Percentiles rank a stretch among this genome's conserved stretches.
These are phyloP conservation scores for Lodderomyces oxycetoniae DNA, from an alignment of 1,139 yeast genomes.

Conservation along the genomic window DNA sequence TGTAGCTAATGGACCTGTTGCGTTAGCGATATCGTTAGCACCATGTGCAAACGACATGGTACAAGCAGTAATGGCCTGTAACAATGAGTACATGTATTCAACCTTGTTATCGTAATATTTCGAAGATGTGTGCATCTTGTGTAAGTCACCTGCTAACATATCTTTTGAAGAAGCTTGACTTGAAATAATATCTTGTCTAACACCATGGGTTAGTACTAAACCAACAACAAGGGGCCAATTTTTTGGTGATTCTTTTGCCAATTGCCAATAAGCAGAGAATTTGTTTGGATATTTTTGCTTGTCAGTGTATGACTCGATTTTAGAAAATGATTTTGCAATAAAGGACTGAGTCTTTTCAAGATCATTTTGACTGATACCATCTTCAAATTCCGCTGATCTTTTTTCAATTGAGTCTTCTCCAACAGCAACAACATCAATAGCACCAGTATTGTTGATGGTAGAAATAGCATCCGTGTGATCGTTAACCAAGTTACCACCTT, in stretches of 20 bases:
- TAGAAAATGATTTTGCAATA: conserved; percentile 5
- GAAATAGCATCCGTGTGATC: conserved; percentile 1
- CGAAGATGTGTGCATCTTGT: conserved; percentile 51
- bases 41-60: conserved; percentile 84
- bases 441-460: not conserved
- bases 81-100: conserved; percentile 64
- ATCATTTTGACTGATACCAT: conserved; percentile 8
- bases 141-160: conserved; percentile 39
- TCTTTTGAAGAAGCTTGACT: conserved; percentile 38
- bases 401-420: conserved; percentile 8
- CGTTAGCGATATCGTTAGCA: conserved; percentile 75
- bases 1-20: conserved; percentile 72
- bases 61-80: conserved; percentile 71
- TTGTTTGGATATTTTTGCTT: conserved; percentile 25
- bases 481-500: conserved; percentile 17
- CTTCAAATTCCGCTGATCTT: conserved; percentile 11
- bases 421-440: conserved; percentile 3
- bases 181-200: conserved; percentile 57
- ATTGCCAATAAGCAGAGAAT: conserved; percentile 33
- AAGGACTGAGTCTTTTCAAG: conserved; percentile 11
- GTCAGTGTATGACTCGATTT: conserved; percentile 1
- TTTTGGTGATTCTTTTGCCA: conserved; percentile 42
- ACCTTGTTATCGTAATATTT: conserved; percentile 67
- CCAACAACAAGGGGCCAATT: conserved; percentile 51
- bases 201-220: conserved; percentile 55